Base-by-base conservation (phyloP, 306 rosid genomes). In the Carpinus fangiana region DNA sequence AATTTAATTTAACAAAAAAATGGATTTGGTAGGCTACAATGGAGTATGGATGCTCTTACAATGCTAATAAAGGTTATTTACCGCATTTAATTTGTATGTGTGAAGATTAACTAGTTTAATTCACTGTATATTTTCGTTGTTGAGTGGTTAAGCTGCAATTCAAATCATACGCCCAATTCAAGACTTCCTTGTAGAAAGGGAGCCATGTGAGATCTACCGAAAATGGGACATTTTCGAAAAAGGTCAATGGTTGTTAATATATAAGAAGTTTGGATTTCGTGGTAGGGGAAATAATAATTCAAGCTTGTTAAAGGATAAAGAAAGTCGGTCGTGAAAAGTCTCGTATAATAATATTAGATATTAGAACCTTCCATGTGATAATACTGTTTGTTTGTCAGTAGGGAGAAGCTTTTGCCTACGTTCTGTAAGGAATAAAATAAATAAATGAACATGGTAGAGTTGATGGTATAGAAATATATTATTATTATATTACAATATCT, bases 171-270 rank as follows among this genome's bases (percentile, higher is more conserved):
- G 71, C 50, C 68, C 34, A 80, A 74, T 74, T 83, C 79, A 67
- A 65, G 80, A 76, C 38, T 50, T 51, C 28, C 5, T 60, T 61
- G 65, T n/a, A 61, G 9, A 28, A 31, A 9, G 68, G 18, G 62
- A 52, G 17, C 68, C 83, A 47, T 56, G 84, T 79, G 52, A 62
- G 48, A 55, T 52, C 59, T 59, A 71, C n/a, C 68, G 7, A 21
- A 26, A 36, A 26, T 43, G 46, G 76, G 76, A 76, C 82, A 47
- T 69, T 76, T 79, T 81, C 86, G 76, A 73, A 53, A 73, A 80
- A 70, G 52, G 88, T 87, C 90, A 85, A 83, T 47, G 78, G 76
- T 81, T 68, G 86, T 59, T 84, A 70, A 67, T 10, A 59, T 10
- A 59, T 69, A 66, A 72, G 52, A 75, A 59, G 28, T 70, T 66